Evolutionary conservation across 179 eudicot genomes (phyloP), one percentile per base, ranked within the genome.

Genomic region (Heliamphora pulchella): DNA sequence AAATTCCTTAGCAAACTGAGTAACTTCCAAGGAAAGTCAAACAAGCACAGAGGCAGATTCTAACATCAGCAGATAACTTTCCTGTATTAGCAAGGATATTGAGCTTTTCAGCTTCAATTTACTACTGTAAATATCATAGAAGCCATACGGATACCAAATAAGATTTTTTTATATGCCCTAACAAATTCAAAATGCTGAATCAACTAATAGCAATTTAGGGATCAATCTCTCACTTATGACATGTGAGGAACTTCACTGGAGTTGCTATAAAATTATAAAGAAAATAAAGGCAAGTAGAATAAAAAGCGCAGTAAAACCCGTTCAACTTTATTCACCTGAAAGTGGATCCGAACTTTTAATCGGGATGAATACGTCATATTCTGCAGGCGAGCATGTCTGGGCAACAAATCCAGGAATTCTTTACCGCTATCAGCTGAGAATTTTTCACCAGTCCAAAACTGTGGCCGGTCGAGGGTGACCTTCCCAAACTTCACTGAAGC

Each of bases 321-420:
- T 20, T 51, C 39, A 65, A 50, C 61, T 47, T 8, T 58, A 67
- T 18, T 58, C 14, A 89, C 97, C 98, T 93, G 83, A 84, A 89
- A 83, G 73, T 83, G 85, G 48, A 90, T 82, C 76, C 91, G 86
- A 2, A 95, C 95, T 84, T 85, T 91, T 80, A 95, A 78, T 76
- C 92, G 85, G 4, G 98, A 88, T 7, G 97, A 91, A 79, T 95
- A 95, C 13, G 98, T 95, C 97, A 95, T 93, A 78, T 93, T 92
- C 74, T 95, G 98, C 39, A 95, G 92, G 57, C 97, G 91, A 53
- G 98, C 97, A 86, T 95, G 98, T 48, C 94, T 84, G 13, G 97
- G 98, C n/a, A 84, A 87, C 84, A 95, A 74, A 8, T 89, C 81
- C 48, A 91, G 81, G 58, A 57, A 84, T 63, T 89, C 90, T 77